These are phyloP conservation scores for Acer saccharum DNA, from an alignment of 345 rosid genomes.

Conservation along the genomic window DNA sequence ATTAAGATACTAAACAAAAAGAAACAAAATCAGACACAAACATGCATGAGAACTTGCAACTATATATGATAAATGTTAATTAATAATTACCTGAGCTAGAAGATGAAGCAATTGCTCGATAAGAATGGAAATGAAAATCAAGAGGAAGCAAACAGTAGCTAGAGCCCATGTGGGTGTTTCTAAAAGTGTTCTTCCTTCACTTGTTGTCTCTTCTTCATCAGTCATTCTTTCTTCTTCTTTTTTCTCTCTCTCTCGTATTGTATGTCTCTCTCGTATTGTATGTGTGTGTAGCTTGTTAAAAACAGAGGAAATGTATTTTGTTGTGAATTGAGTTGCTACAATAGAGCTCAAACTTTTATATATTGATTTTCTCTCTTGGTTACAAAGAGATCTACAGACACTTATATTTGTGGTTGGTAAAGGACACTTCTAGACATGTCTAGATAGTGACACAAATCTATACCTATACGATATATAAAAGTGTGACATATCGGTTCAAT, in stretches of 20 bases:
- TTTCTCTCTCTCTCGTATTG: background rate
- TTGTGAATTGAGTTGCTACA: no score
- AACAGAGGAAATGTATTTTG: no score
- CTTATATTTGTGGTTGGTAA: no score
- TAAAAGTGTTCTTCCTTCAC: constrained; percentile 43
- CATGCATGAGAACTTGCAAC: background rate
- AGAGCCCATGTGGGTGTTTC: constrained; percentile 91
- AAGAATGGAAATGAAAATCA: constrained; percentile 54
- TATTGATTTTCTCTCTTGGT: no score
- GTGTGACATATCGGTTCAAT: no score
- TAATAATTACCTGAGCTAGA: constrained; percentile 41
- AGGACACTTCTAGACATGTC: no score
- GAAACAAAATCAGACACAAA: background rate
- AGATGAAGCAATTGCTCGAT: constrained; percentile 61
- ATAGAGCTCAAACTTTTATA: no score
- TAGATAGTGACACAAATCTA: no score
- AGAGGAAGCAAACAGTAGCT: constrained; percentile 69
- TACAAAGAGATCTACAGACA: no score
- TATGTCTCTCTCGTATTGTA: background rate
- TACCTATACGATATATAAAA: no score
- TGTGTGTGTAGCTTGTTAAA: background rate
- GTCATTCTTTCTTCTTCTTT: constrained; percentile 4
- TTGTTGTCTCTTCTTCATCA: constrained; percentile 16
- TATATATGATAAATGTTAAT: no score
- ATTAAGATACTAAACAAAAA: constrained; percentile 44